Evolutionary conservation across 2,329 filamentous ascomycete genomes (phyloP), one percentile per base, ranked within the genome.

Genomic region (Penicillium freii): DNA sequence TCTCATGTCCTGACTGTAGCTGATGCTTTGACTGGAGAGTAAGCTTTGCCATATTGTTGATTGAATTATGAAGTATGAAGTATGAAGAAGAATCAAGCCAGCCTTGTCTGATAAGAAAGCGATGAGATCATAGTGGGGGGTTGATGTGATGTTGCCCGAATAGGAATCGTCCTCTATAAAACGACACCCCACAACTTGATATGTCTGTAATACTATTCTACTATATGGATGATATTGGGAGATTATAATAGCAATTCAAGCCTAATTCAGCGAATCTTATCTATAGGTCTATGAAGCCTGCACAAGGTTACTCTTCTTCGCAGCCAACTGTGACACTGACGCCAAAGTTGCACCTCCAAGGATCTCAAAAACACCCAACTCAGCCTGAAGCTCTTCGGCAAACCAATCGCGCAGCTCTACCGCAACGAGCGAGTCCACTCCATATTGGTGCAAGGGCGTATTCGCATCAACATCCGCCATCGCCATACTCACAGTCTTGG

Each of bases 1-100:
- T 87, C 19, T 85, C 80, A 69, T 85, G 80, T 40, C 85, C 84
- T 17, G 84, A 86, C 52, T 81, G 81, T 73, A 87, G 67, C 52
- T 75, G 78, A 50, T 83, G 77, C 29, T 77, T 83, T 10, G 69
- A 69, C 11, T 59, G 66, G 6, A 71, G 65, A 31, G 59, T 65
- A 45, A 62, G 51, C 11, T 61, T 43, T 0, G 60, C 51, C 65
- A 67, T 70, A 38, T 51, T 65, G 52, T 43, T 45, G 10, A 13
- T 25, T 54, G 21, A 11, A 7, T 4, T 4, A 10, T 29, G 27
- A 29, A 31, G 10, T 13, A 33, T 13, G 11, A 33, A 15, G 11
- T 23, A 27, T 2, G 5, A 10, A 19, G 13, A 40, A 34, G 9
- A 29, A 34, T 38, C 11, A 29, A 19, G 19, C 5, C 27, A 17